Evolutionary conservation across 768 basidiomycete genomes (phyloP).

Genomic region (Kondoa malvinella): DNA sequence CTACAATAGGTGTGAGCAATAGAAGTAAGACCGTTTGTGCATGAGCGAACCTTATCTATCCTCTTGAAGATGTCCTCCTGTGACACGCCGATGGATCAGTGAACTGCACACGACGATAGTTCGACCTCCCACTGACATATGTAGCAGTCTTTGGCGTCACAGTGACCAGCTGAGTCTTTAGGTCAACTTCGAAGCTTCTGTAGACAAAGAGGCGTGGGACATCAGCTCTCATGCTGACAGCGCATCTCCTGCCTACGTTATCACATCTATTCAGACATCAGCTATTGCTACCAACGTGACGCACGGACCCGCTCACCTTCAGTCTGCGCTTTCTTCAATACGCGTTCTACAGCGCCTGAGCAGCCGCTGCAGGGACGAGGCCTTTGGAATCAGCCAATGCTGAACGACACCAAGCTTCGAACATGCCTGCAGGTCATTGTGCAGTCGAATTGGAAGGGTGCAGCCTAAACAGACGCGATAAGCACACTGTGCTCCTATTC

Average conservation of each 20-base stretch:
- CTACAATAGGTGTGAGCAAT: background rate
- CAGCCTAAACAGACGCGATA: too few species aligned
- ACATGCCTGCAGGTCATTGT: background rate
- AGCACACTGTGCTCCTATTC: too few species aligned
- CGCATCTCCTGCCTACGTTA: background rate
- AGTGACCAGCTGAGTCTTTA: background rate
- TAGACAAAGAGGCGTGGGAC: background rate
- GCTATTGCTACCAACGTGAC: too few species aligned
- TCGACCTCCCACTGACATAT: background rate
- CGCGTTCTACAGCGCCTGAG: background rate
- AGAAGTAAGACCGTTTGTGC: background rate
- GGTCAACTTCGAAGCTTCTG: background rate
- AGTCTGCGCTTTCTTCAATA: background rate
- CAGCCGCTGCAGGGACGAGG: background rate
- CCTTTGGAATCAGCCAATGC: background rate
- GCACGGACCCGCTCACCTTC: background rate
- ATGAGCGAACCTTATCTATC: background rate
- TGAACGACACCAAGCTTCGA: background rate
- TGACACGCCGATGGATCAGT: background rate
- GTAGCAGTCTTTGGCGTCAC: background rate
- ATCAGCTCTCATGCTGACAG: background rate
- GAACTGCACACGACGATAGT: background rate
- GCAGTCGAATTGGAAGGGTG: background rate
- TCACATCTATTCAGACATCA: too few species aligned
- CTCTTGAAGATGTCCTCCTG: background rate